Evolutionary conservation across 2,329 filamentous ascomycete genomes (phyloP), one percentile per base, ranked within the genome.

Genomic region (Metarhizium sp.): DNA sequence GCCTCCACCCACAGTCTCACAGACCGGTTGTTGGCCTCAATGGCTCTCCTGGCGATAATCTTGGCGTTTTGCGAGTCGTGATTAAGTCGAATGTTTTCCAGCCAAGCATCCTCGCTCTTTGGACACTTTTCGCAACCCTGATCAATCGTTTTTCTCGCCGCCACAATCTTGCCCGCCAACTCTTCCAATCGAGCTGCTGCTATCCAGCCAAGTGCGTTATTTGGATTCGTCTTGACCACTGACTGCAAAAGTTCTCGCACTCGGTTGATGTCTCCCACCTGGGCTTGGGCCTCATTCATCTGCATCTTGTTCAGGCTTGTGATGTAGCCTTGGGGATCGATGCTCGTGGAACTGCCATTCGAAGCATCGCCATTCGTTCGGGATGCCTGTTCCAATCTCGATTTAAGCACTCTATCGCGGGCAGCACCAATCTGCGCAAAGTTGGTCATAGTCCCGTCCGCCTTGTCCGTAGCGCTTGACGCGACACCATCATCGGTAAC

Each of bases 351-450:
- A 57, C 86, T 95, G 42, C 94, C 94, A 5, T 84, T 76, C 4
- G 87, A 82, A 13, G 82, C 85, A 18, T 81, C 84, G 10, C 75
- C 75, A 32, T 85, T 82, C 20, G 78, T 85, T 60, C 86, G 81
- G 4, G 90, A 92, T 7, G 91, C 92, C 67, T 95, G 89, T 64
- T 97, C 92, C 46, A 99, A 78, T 62, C 90, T 86, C n/a, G 95
- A 92, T 68, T 96, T 88, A 53, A 99, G 80, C 45, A 96, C 94
- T 71, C 96, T 96, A 75, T 96, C 90, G 74, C 94, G 85, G 20
- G 94, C 95, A 48, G 92, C 91, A 71, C 95, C 94, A 59, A 99
- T 97, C 70, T 96, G 89, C 48, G 92, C 92, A 68, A 99, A 99
- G 68, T 99, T 96, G 11, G 92, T 99, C 82, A 96, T 94, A 1